phyloP scores from a whole-genome alignment of 352 stramenopile species.

The Peronospora belbahrii region DNA sequence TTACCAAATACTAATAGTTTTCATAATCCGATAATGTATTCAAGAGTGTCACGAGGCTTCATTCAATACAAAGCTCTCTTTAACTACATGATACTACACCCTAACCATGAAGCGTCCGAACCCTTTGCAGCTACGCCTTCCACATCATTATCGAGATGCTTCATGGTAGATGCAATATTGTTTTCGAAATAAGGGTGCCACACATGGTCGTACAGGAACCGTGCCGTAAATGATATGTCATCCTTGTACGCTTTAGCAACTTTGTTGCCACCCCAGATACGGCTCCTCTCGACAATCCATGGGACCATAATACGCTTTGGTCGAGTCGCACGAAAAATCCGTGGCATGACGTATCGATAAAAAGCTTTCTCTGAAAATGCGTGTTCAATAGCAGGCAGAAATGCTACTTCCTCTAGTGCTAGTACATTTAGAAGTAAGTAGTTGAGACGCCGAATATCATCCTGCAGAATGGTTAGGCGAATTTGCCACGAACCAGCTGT shows the following conservation, averaged over 20 bases:
- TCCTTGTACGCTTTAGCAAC: constrained; percentile 57
- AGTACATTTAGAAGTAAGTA: constrained; percentile 58
- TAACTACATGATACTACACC: constrained; percentile 52
- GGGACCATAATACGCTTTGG: constrained; percentile 68
- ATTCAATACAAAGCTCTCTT: neutral
- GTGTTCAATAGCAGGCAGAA: constrained; percentile 49
- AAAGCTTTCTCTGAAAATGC: constrained; percentile 71
- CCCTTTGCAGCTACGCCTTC: constrained; percentile 23
- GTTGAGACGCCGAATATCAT: constrained; percentile 68
- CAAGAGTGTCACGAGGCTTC: neutral
- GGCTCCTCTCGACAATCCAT: constrained; percentile 75
- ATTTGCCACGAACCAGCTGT: constrained; percentile 39
- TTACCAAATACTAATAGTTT: neutral
- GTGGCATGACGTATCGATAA: constrained; percentile 65
- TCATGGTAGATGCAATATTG: constrained; percentile 68
- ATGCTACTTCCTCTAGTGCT: constrained; percentile 52
- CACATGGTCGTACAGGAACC: constrained; percentile 74
- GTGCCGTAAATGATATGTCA: constrained; percentile 62
- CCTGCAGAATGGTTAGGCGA: constrained; percentile 41
- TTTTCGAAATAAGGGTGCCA: constrained; percentile 67
- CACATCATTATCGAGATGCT: constrained; percentile 44
- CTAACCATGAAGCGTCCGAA: constrained; percentile 50
- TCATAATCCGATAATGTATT: neutral
- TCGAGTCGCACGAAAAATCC: constrained; percentile 52
- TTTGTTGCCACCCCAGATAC: constrained; percentile 56